A percentile compares a stretch with the other conserved stretches of the same genome.
phyloP scores from a whole-genome alignment of 176 grass and related monocot species.

The Pontederia paniculata region DNA sequence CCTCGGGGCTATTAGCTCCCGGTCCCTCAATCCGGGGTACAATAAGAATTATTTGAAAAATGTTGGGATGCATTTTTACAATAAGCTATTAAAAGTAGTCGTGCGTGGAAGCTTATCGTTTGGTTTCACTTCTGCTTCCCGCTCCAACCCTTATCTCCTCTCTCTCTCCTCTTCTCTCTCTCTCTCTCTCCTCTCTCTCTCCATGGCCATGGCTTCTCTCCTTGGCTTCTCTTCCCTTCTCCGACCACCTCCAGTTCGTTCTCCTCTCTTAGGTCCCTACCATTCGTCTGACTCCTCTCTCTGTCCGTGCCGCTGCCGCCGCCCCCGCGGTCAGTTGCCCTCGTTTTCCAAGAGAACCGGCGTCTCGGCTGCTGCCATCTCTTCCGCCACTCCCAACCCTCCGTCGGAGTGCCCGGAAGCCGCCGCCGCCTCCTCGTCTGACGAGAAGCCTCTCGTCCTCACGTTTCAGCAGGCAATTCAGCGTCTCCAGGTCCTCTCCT shows the following conservation, averaged over 20 bases:
- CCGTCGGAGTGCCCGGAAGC: slow-evolving; percentile 6
- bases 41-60: too few species aligned
- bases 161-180: background rate
- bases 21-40: too few species aligned
- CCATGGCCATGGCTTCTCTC: too few species aligned
- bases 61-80: too few species aligned
- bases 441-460: slow-evolving; percentile 31
- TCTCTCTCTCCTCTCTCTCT: too few species aligned
- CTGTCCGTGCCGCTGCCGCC: too few species aligned
- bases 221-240: background rate
- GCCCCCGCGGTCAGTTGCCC: too few species aligned
- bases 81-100: too few species aligned
- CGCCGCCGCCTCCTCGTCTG: too few species aligned
- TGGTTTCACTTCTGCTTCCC: background rate
- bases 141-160: background rate
- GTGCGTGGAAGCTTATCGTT: too few species aligned
- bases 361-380: background rate
- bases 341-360: background rate
- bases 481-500: slow-evolving; percentile 91
- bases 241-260: background rate
- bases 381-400: background rate
- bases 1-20: too few species aligned
- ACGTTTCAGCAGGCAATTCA: slow-evolving; percentile 97
- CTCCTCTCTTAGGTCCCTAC: background rate
- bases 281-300: background rate